Base-by-base conservation (phyloP, 177 flowering plant species). In the Vitis hybrid region DNA sequence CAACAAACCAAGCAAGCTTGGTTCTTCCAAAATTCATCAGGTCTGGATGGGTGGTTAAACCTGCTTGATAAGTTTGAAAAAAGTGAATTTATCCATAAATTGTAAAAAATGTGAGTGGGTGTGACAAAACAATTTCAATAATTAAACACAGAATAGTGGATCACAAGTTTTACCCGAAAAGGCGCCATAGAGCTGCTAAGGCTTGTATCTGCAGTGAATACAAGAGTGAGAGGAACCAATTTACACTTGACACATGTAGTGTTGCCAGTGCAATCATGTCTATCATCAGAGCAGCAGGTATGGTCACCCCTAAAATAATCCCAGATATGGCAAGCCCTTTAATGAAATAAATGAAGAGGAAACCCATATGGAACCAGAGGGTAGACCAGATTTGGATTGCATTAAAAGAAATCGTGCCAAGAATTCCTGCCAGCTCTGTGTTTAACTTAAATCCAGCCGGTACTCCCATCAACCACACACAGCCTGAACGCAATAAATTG, bases 371-470 rank as follows among this genome's bases (percentile, higher is more conserved):
- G 72, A 76, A 70, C 94, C 95, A 90, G 18, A 94, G 82, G 8
- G 98, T 89, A 68, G 97, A 92, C 98, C 99, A 96, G 55, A 93
- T 88, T 70, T 94, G 99, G 68, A 93, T 90, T 2, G 82, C 86
- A 85, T 88, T 88, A 15, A 96, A 89, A 67, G 96, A 92, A n/a
- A 89, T 62, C 80, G 86, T 83, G 70, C 98, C 96, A 70, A 96
- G 80, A 69, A 94, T 75, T 68, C 82, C 85, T 9, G 99, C 99
- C 61, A 94, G 81, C 79, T 94, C 98, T 2, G 88, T 91, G 77
- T 94, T 94, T 78, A 96, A 82, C 82, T 96, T 94, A 79, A 96
- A 96, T 74, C 99, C 98, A 21, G 99, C 99, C 13, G 98, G 99
- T 59, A 86, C 89, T 73, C 97, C 99, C 98, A 96, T 96, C 74